Conservation (phyloP, 2,329 filamentous ascomycete species). For the Botrytis hyacinthi region DNA sequence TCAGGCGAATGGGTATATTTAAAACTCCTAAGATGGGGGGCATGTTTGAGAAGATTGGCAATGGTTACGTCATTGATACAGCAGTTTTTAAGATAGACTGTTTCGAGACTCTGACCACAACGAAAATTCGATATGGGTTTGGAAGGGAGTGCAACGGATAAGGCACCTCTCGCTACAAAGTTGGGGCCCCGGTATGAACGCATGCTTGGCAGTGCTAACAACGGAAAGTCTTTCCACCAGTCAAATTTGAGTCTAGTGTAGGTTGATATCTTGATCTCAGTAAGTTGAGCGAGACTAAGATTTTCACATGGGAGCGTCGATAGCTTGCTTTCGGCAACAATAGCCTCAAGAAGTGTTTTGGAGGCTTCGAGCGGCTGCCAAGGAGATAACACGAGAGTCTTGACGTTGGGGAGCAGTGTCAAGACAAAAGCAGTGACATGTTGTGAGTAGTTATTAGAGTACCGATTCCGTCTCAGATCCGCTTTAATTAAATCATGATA, state of each 20-base stretch:
- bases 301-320: background rate
- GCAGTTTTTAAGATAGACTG: background rate
- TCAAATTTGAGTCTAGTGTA: background rate
- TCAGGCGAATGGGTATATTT: background rate
- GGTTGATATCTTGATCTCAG: background rate
- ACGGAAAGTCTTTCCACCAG: background rate
- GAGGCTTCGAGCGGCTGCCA: background rate
- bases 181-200: background rate
- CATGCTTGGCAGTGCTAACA: background rate
- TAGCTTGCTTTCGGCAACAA: background rate
- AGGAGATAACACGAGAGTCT: background rate
- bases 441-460: background rate
- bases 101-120: background rate
- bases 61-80: constrained; percentile 3
- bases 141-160: background rate
- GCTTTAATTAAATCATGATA: background rate
- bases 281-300: background rate
- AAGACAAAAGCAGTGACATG: background rate
- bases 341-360: background rate
- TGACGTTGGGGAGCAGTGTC: background rate
- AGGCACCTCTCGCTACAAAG: background rate
- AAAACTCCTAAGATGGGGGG: background rate
- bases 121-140: background rate
- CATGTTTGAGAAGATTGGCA: constrained; percentile 3
- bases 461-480: background rate